These are phyloP conservation scores for Phytophthora sp. DNA, from an alignment of 352 stramenopile species.

Conservation along the genomic window DNA sequence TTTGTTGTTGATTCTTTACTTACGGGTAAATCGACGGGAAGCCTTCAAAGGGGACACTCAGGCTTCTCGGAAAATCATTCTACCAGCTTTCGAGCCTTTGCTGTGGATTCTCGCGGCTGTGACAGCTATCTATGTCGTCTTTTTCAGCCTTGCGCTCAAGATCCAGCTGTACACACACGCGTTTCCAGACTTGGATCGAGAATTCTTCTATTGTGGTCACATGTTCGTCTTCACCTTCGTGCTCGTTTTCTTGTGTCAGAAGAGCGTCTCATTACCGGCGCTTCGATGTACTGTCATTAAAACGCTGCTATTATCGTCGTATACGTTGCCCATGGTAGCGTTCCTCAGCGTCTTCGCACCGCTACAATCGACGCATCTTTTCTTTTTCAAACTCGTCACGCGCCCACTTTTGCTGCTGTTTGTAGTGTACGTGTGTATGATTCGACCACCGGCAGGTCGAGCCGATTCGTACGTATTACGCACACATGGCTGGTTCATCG, in stretches of 20 bases:
- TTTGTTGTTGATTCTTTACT: slow-evolving; percentile 40
- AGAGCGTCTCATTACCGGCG: slow-evolving; percentile 56
- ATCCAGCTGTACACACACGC: slow-evolving; percentile 27
- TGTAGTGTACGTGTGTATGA: slow-evolving; percentile 34
- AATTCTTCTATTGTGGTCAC: slow-evolving; percentile 45
- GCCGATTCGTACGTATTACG: slow-evolving; percentile 30
- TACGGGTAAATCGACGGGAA: slow-evolving; percentile 36
- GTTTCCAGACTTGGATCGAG: slow-evolving; percentile 32
- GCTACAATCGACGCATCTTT: not conserved
- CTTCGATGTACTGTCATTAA: slow-evolving; percentile 37
- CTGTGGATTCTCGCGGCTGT: slow-evolving; percentile 41
- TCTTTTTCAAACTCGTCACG: slow-evolving; percentile 23
- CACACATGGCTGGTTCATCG: slow-evolving; percentile 39
- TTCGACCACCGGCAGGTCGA: slow-evolving; percentile 28
- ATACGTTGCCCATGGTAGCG: slow-evolving; percentile 45
- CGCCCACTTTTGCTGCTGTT: slow-evolving; percentile 33
- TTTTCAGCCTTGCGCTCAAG: slow-evolving; percentile 40
- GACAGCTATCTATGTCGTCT: slow-evolving; percentile 42
- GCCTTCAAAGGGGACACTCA: slow-evolving; percentile 41
- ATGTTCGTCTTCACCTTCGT: slow-evolving; percentile 58
- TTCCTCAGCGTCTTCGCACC: slow-evolving; percentile 14
- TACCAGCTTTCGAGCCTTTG: slow-evolving; percentile 58
- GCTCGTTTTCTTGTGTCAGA: slow-evolving; percentile 53
- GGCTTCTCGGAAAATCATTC: slow-evolving; percentile 46
- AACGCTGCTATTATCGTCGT: slow-evolving; percentile 41